Conservation (phyloP, 257 asterid species). For the Prunella vulgaris region DNA sequence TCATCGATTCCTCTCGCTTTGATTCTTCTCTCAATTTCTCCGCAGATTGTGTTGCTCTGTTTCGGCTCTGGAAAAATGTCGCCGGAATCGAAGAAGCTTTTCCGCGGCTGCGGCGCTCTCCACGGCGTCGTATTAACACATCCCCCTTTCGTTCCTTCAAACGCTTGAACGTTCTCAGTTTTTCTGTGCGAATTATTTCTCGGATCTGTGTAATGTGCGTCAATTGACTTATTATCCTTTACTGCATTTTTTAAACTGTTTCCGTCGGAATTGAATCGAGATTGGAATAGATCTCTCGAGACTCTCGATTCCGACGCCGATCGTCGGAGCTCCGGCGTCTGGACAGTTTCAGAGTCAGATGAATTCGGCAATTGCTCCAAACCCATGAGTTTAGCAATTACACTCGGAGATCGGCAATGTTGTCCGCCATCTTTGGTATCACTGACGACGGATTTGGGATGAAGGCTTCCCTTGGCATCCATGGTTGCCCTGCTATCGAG, state of each 20-base stretch:
- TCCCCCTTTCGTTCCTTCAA: constrained; percentile 19
- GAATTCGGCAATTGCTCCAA: constrained; percentile 54
- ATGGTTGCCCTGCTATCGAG: constrained; percentile 77
- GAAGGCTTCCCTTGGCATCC: constrained; percentile 69
- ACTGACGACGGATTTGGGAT: constrained; percentile 46
- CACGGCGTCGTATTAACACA: constrained; percentile 30
- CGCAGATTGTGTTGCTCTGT: constrained; percentile 41
- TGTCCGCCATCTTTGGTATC: constrained; percentile 16
- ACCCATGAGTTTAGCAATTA: constrained; percentile 85
- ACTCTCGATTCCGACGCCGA: constrained; percentile 87
- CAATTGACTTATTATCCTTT: constrained; percentile 6
- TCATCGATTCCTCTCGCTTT: constrained; percentile 66
- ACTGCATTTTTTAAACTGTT: constrained; percentile 7
- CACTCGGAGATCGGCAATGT: constrained; percentile 56
- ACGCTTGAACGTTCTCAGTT: too few relatives aligned
- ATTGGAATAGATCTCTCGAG: constrained; percentile 54
- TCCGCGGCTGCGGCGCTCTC: constrained; percentile 64
- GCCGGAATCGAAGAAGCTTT: constrained; percentile 55
- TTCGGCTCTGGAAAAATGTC: constrained; percentile 82
- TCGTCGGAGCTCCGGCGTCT: constrained; percentile 61
- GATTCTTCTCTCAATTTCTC: constrained; percentile 66
- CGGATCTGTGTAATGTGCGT: constrained; percentile 27
- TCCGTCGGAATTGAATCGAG: constrained; percentile 31
- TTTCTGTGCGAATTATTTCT: constrained; percentile 23
- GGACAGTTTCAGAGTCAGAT: constrained; percentile 25